Evolutionary conservation across 768 basidiomycete genomes (phyloP), one percentile per base, ranked within the genome.

Genomic region (Collybia sp.): DNA sequence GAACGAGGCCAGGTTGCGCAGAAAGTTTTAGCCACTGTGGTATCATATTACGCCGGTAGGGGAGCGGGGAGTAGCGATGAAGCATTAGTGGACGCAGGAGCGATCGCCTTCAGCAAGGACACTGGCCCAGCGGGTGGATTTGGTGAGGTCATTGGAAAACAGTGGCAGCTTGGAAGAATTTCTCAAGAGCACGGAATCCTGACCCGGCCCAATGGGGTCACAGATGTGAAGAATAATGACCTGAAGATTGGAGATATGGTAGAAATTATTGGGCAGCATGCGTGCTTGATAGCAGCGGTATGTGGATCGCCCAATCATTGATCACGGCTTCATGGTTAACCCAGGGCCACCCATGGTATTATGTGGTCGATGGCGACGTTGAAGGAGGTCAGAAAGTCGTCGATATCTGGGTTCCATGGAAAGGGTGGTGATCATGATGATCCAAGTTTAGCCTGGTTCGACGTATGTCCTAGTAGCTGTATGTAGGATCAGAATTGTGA

Each of bases 351-450:
- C 82, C 85, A 1, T 92, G 87, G 88, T 89, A 83, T 60, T 92
- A 92, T 58, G 69, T 93, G 15, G 80, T 92, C 2, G 90, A 93
- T 53, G 77, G 77, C 6, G 69, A 69, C n/a, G 59, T 68, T 25
- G 70, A 69, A 13, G 70, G 65, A 16, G 75, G 75, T 12, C 66
- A 63, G 32, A 70, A 74, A 33, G 81, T 91, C 6, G 79, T 83
- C 15, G 90, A 93, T 62, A 68, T 93, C 20, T 93, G 91, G 91
- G 82, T 91, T 37, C 80, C 89, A 6, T 91, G 89, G 87, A 94
- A 92, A 63, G 90, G 89, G 0, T 93, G 91, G 91, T 94, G 70
- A 57, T 45, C 10, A 6, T 37, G 11, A 34, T 34, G 13, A 37
- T 18, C n/a, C 10, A 37, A 37, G 13, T n/a, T 37, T n/a, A n/a